A percentile compares a stretch with the other conserved stretches of the same genome.
These are phyloP conservation scores for Lentinus tigrinus DNA, from an alignment of 768 basidiomycete genomes.

Conservation along the genomic window DNA sequence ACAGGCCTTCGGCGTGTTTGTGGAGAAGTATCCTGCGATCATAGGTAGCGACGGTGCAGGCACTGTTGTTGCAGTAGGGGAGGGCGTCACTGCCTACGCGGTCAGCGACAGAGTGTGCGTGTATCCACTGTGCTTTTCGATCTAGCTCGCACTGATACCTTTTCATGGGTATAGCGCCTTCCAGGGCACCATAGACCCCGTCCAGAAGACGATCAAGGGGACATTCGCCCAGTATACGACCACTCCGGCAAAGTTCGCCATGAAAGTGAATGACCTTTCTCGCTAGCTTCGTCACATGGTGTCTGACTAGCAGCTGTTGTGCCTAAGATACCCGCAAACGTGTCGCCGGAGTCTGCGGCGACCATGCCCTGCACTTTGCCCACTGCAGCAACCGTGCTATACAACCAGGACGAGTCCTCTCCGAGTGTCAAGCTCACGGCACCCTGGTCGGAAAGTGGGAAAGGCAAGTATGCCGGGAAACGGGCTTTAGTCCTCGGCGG, in stretches of 20 bases:
- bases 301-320: too few species aligned
- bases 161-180: not conserved
- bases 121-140: not conserved
- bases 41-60: conserved; percentile 31
- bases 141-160: not conserved
- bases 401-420: conserved; percentile 17
- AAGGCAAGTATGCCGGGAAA: conserved; percentile 28
- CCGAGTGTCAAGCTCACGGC: conserved; percentile 16
- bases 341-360: conserved; percentile 38
- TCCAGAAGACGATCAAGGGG: not conserved
- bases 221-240: conserved; percentile 7
- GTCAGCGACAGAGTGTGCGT: conserved; percentile 43
- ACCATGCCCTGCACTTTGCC: conserved; percentile 35
- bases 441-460: conserved; percentile 26
- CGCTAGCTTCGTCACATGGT: not conserved
- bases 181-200: not conserved
- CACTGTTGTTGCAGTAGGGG: conserved; percentile 37
- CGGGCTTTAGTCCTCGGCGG: conserved; percentile 30
- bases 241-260: not conserved
- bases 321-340: conserved; percentile 32
- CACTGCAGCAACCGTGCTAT: conserved; percentile 37
- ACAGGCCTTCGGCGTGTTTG: conserved; percentile 30
- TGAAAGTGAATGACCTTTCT: conserved; percentile 9
- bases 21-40: conserved; percentile 32
- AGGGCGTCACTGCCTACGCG: conserved; percentile 32